These are phyloP conservation scores for Calonectria hongkongensis DNA, from an alignment of 2,329 filamentous ascomycete species.

Conservation along the genomic window DNA sequence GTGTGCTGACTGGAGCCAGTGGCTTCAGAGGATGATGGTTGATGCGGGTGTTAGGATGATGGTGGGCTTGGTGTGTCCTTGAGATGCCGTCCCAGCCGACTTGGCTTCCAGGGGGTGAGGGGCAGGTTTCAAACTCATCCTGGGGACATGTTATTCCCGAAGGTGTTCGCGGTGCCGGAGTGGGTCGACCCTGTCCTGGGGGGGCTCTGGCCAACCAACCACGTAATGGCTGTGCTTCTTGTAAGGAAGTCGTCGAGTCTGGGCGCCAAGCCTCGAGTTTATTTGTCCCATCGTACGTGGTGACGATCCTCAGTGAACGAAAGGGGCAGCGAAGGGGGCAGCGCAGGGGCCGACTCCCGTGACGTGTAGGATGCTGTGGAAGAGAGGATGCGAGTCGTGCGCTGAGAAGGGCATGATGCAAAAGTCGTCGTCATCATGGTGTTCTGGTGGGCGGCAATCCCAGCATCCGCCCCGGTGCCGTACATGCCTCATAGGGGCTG, in stretches of 20 bases:
- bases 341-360: constrained; percentile 25
- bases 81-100: constrained; percentile 64
- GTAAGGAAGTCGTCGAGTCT: constrained; percentile 35
- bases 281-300: constrained; percentile 14
- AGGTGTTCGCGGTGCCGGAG: constrained; percentile 53
- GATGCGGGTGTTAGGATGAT: constrained; percentile 44
- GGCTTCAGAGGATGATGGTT: constrained; percentile 52
- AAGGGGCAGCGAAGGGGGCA: neutral
- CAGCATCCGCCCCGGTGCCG: constrained; percentile 12
- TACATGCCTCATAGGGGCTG: constrained; percentile 19
- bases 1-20: constrained; percentile 48
- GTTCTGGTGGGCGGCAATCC: constrained; percentile 30
- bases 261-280: constrained; percentile 44
- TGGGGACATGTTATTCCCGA: constrained; percentile 55
- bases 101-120: constrained; percentile 57
- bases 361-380: constrained; percentile 25
- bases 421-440: constrained; percentile 48
- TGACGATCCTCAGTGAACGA: constrained; percentile 19
- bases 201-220: constrained; percentile 39
- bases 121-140: constrained; percentile 48
- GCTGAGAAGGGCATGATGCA: constrained; percentile 34
- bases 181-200: constrained; percentile 47
- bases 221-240: constrained; percentile 31
- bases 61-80: constrained; percentile 56
- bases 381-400: constrained; percentile 8